Evolutionary conservation across 176 grass and related monocot species (phyloP).

Genomic region (Metroxylon sagu): DNA sequence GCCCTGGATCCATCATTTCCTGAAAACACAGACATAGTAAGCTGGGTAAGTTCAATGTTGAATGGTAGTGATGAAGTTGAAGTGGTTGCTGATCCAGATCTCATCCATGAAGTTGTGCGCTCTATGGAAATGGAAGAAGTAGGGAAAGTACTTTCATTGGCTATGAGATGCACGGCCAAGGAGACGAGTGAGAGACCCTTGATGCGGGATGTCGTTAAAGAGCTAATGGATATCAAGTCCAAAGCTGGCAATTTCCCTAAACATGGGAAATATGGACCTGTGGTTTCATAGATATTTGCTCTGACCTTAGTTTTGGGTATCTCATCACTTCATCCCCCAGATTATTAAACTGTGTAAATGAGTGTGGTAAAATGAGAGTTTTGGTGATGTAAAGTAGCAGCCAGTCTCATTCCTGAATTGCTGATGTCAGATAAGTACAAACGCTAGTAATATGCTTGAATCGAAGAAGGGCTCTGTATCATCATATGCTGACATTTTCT

Average conservation of each 20-base stretch:
- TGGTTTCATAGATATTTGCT: too few relatives aligned
- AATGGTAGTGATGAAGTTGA: conserved; percentile 30
- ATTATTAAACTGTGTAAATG: too few relatives aligned
- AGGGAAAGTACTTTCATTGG: conserved; percentile 33
- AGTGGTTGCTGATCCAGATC: conserved; percentile 31
- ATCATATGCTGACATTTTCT: too few relatives aligned
- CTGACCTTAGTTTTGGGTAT: too few relatives aligned
- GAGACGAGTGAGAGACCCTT: conserved; percentile 32
- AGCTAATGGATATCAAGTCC: conserved; percentile 26
- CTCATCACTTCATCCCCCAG: too few relatives aligned
- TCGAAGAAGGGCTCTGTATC: too few relatives aligned
- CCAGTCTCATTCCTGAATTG: too few relatives aligned
- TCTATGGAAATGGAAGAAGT: conserved; percentile 43
- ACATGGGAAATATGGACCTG: background rate
- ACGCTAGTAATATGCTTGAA: too few relatives aligned
- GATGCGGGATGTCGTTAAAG: conserved; percentile 56
- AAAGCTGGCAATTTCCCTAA: conserved; percentile 1
- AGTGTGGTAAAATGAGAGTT: too few relatives aligned
- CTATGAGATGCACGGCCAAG: conserved; percentile 35
- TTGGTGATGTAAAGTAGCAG: too few relatives aligned
- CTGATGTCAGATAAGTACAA: too few relatives aligned
- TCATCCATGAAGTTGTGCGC: conserved; percentile 40
- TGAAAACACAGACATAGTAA: conserved; percentile 37
- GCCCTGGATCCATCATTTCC: conserved; percentile 43
- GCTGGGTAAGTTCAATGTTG: conserved; percentile 35